phyloP scores from a whole-genome alignment of 2,329 filamentous ascomycete species.

The Plectosphaerella sp. region DNA sequence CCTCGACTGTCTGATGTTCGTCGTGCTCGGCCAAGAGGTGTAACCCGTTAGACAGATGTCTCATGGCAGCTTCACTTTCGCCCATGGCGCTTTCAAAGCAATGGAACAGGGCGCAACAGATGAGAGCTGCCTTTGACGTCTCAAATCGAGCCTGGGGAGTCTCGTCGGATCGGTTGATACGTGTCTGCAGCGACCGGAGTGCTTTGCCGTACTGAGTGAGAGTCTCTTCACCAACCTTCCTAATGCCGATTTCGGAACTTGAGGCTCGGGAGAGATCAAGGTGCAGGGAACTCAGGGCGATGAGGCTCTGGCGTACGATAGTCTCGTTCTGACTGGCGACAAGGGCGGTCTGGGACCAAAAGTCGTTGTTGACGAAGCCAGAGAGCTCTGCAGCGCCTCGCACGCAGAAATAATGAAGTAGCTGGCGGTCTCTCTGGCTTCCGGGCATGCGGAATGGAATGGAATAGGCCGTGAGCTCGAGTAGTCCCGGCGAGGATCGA shows the following conservation, averaged over 20 bases:
- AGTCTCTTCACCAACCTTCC: background rate
- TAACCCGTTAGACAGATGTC: constrained; percentile 8
- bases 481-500: background rate
- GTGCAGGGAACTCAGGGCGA: constrained; percentile 10
- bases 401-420: constrained; percentile 13
- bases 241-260: no score
- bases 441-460: constrained; percentile 12
- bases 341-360: constrained; percentile 10
- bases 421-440: constrained; percentile 10
- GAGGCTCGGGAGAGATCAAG: constrained; percentile 1
- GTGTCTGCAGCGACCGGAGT: constrained; percentile 5
- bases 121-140: constrained; percentile 1
- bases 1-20: background rate
- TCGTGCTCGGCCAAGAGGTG: background rate
- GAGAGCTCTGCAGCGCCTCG: constrained; percentile 8
- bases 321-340: constrained; percentile 9
- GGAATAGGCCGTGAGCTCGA: constrained; percentile 5
- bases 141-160: background rate
- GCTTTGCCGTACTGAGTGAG: constrained; percentile 7
- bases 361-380: constrained; percentile 7
- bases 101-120: constrained; percentile 11
- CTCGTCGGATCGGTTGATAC: constrained; percentile 2
- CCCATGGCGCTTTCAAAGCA: constrained; percentile 10
- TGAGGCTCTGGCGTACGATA: constrained; percentile 8
- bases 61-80: constrained; percentile 6